Conservation (phyloP, 352 stramenopile species). For the Blastocystis sp. region DNA sequence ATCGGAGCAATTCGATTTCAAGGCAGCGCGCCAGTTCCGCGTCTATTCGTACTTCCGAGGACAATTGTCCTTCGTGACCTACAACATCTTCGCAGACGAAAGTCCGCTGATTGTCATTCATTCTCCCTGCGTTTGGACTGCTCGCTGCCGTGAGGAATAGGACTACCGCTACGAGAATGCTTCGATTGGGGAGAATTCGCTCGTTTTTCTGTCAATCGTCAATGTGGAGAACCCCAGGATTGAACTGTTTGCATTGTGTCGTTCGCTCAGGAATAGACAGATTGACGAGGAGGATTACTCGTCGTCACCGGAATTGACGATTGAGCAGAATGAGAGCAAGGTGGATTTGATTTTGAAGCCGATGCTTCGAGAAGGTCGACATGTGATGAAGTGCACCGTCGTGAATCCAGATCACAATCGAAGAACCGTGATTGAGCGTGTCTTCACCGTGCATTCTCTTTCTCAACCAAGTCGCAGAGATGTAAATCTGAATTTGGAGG, state of each 20-base stretch:
- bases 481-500: no score
- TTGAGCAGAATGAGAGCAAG: neutral
- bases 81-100: slow-evolving; percentile 49
- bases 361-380: neutral
- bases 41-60: slow-evolving; percentile 60
- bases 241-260: neutral
- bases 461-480: no score
- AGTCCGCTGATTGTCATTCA: slow-evolving; percentile 40
- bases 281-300: slow-evolving; percentile 39
- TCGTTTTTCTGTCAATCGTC: slow-evolving; percentile 40
- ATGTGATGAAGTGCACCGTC: slow-evolving; percentile 1
- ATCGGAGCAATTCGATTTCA: slow-evolving; percentile 63
- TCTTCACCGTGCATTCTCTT: neutral
- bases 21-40: slow-evolving; percentile 49
- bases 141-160: neutral
- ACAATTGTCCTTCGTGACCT: slow-evolving; percentile 56
- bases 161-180: slow-evolving; percentile 33
- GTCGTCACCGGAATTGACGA: neutral
- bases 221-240: slow-evolving; percentile 14
- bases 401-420: neutral
- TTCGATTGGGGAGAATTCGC: neutral
- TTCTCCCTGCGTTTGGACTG: neutral
- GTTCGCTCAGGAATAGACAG: neutral
- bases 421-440: neutral
- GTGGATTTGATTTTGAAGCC: slow-evolving; percentile 41